These are phyloP conservation scores for Lunularia cruciata DNA, from an alignment of 225 moss, liverwort and hornwort species.

Conservation along the genomic window DNA sequence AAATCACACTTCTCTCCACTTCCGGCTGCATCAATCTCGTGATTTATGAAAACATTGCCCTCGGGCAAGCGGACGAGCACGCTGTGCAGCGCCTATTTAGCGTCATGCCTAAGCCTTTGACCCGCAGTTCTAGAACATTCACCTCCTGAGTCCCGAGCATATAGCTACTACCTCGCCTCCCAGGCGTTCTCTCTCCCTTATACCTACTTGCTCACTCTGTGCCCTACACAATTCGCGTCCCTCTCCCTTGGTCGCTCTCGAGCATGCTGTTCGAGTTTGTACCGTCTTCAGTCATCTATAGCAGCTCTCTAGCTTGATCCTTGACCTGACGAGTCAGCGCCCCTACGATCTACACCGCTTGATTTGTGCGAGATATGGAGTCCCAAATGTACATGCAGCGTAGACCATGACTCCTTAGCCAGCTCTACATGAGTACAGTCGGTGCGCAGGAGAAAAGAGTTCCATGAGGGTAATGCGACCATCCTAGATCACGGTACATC, in stretches of 20 bases:
- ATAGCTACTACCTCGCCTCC: too few species aligned
- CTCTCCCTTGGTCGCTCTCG: neutral
- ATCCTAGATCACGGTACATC: constrained; percentile 4
- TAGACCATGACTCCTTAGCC: neutral
- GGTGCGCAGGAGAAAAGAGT: neutral
- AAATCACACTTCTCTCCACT: neutral
- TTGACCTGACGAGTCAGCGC: neutral
- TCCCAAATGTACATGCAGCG: neutral
- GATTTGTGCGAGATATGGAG: neutral
- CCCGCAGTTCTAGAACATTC: neutral
- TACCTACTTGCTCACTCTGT: neutral
- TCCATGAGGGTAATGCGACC: neutral
- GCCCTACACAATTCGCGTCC: neutral
- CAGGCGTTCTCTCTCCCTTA: neutral
- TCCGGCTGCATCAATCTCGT: neutral
- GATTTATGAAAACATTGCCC: neutral
- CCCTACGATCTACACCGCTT: neutral
- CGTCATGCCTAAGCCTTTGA: neutral
- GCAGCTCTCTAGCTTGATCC: neutral
- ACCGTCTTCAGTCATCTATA: neutral
- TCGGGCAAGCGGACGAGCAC: neutral
- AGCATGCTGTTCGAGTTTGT: neutral
- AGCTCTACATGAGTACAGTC: neutral
- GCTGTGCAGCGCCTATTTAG: neutral
- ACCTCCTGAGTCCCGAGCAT: neutral